A percentile compares a stretch with the other conserved stretches of the same genome.
phyloP scores from a whole-genome alignment of 495 filamentous ascomycete genomes.

The Xylaria telfairii region DNA sequence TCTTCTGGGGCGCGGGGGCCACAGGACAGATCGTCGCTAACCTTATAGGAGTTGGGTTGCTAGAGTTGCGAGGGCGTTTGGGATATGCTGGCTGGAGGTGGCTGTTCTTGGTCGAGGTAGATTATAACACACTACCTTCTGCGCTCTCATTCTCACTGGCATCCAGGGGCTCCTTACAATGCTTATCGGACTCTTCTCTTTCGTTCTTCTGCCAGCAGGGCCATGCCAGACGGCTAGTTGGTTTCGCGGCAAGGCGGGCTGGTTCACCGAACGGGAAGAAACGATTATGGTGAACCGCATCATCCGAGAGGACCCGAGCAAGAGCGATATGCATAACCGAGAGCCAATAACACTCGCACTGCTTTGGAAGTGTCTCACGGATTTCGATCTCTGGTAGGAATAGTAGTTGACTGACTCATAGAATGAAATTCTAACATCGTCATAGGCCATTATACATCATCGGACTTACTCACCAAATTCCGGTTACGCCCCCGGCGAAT shows the following conservation, averaged over 20 bases:
- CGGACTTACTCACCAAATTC: conserved; percentile 65
- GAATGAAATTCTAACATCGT: not conserved
- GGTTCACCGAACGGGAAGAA: conserved; percentile 53
- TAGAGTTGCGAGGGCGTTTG: conserved; percentile 65
- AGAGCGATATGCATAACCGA: conserved; percentile 66
- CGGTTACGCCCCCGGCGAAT: conserved; percentile 54
- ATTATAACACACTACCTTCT: not conserved
- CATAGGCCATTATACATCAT: conserved; percentile 65
- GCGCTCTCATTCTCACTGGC: not conserved
- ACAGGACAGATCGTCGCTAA: conserved; percentile 68
- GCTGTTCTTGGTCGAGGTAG: conserved; percentile 61
- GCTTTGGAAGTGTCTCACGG: conserved; percentile 66
- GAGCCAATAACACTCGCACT: conserved; percentile 66
- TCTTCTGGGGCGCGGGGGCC: conserved; percentile 69
- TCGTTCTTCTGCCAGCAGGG: conserved; percentile 71
- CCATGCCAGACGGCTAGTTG: conserved; percentile 66
- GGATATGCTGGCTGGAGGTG: conserved; percentile 75
- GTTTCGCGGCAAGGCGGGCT: conserved; percentile 12
- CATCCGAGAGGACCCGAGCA: conserved; percentile 72
- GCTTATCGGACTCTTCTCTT: conserved; percentile 68
- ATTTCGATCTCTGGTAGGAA: conserved; percentile 73
- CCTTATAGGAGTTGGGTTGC: conserved; percentile 72
- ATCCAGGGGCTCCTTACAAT: conserved; percentile 59
- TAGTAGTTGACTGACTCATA: not conserved
- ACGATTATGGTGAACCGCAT: conserved; percentile 76